Conservation (phyloP, 129 eudicot genomes). For the Tanacetum coccineum region DNA sequence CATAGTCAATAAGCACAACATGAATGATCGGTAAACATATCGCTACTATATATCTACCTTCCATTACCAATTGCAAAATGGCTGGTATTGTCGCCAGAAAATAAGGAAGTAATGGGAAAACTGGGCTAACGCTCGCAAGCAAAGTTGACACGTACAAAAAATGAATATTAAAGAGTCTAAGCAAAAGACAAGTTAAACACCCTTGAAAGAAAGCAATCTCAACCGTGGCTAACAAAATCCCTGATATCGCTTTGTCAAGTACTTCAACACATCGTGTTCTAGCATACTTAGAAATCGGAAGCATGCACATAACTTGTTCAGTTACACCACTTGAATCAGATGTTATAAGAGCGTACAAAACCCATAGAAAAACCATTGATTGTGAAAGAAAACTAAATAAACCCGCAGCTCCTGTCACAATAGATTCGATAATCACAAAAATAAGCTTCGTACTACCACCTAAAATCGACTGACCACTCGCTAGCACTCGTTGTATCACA, state of each 20-base stretch:
- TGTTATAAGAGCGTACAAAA: conserved; percentile 79
- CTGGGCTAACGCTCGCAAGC: conserved; percentile 74
- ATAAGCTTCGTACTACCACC: conserved; percentile 78
- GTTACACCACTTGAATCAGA: conserved; percentile 97
- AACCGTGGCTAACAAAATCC: conserved; percentile 76
- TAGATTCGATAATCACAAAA: conserved; percentile 50
- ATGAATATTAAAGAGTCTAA: conserved; percentile 74
- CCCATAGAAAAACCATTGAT: conserved; percentile 83
- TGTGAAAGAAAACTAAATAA: conserved; percentile 76
- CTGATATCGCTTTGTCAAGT: conserved; percentile 83
- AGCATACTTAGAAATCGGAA: conserved; percentile 65
- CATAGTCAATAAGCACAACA: conserved; percentile 77
- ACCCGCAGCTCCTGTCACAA: conserved; percentile 88
- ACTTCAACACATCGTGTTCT: conserved; percentile 80
- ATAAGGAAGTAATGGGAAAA: conserved; percentile 75
- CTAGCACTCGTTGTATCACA: conserved; percentile 63
- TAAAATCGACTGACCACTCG: conserved; percentile 63
- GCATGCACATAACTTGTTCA: conserved; percentile 73
- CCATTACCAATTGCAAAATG: conserved; percentile 68
- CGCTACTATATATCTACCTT: conserved; percentile 75
- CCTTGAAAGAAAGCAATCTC: conserved; percentile 94
- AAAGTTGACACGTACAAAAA: conserved; percentile 86
- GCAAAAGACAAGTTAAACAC: conserved; percentile 90
- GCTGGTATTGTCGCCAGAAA: conserved; percentile 83
- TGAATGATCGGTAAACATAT: conserved; percentile 58